Base-by-base conservation (phyloP, 345 rosid species). In the Cochlearia excelsa region DNA sequence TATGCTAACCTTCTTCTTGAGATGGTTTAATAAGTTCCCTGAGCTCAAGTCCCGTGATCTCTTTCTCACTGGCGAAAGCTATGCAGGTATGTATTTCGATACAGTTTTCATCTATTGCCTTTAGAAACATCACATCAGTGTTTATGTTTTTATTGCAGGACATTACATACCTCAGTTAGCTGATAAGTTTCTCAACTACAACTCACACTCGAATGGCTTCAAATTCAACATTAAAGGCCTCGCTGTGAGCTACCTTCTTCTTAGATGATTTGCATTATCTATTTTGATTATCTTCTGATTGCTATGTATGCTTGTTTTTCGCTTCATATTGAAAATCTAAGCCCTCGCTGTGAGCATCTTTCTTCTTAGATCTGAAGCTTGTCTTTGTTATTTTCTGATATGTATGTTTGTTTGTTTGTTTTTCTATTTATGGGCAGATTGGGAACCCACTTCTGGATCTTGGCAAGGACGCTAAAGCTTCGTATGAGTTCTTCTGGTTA, bases 101-200 rank as follows among this genome's bases (percentile, higher is more conserved):
- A n/a, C n/a, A n/a, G n/a, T n/a, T n/a, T n/a, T n/a, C n/a, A n/a
- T n/a, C n/a, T n/a, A n/a, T n/a, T n/a, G n/a, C n/a, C n/a, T n/a
- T n/a, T n/a, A n/a, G n/a, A n/a, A n/a, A n/a, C n/a, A n/a, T n/a
- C n/a, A n/a, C n/a, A n/a, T n/a, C n/a, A n/a, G n/a, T n/a, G n/a
- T n/a, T n/a, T n/a, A n/a, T n/a, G n/a, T n/a, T n/a, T n/a, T n/a
- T n/a, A n/a, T n/a, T 64, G 96, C 98, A 77, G 96, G 98, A 69
- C 97, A 92, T 67, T 92, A 86, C 69, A 77, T 92, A 54, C 98
- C 98, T 26, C 97, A 86, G 73, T 61, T 92, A 76, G 87, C 95
- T 40, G 82, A 81, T 39, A 77, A 70, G 42, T 75, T 88, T 11
- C 79, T 92, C 31, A 75, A 92, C 63, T 83, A 92, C 61, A 92